Conservation (phyloP, 345 rosid genomes). For the Dimocarpus longan region DNA sequence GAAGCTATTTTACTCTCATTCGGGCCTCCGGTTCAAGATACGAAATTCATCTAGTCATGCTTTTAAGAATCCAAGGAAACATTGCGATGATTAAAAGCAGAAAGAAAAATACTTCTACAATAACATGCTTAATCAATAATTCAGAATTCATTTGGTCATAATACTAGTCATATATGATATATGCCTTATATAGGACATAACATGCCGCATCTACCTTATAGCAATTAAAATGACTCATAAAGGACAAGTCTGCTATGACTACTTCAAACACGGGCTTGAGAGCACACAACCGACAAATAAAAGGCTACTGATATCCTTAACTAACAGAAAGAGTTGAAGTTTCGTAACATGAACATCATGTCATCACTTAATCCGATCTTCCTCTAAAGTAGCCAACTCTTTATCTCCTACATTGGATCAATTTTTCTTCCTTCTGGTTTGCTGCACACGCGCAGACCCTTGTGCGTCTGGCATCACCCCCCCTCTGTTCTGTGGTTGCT, state of each 20-base stretch:
- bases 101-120: too few relatives aligned
- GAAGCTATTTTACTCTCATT: too few relatives aligned
- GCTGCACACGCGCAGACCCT: constrained; percentile 24
- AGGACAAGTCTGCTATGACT: neutral
- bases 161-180: neutral
- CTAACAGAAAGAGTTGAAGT: neutral
- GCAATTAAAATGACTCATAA: neutral
- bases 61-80: neutral
- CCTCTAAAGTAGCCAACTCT: constrained; percentile 12
- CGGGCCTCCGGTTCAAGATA: too few relatives aligned
- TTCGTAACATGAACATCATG: neutral
- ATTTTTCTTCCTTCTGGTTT: constrained; percentile 21
- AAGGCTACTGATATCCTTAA: neutral
- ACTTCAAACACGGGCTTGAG: too few relatives aligned
- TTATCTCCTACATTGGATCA: constrained; percentile 24
- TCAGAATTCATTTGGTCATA: neutral
- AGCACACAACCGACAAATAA: too few relatives aligned
- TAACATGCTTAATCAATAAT: too few relatives aligned
- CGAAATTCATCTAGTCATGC: too few relatives aligned
- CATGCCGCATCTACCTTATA: neutral
- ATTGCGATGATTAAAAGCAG: neutral
- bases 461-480: constrained; percentile 10
- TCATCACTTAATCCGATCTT: constrained; percentile 11
- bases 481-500: constrained; percentile 13
- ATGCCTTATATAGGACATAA: too few relatives aligned